Conservation (phyloP, 257 asterid genomes). For the Nicotiana undulata region DNA sequence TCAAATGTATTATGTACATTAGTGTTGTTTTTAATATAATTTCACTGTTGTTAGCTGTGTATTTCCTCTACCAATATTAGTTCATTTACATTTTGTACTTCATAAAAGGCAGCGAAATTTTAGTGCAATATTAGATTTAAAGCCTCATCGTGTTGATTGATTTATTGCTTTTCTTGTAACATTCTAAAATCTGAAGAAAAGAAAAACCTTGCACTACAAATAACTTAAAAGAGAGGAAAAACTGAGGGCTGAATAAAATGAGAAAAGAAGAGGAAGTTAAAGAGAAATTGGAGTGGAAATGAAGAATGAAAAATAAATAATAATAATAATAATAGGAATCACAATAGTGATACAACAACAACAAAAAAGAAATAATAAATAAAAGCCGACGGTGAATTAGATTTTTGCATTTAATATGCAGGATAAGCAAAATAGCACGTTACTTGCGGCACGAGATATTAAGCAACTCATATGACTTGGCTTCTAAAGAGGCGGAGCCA, state of each 20-base stretch:
- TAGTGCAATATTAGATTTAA: background rate
- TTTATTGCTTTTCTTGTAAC: background rate
- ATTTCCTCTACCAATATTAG: background rate
- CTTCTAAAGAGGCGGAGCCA: too few relatives aligned
- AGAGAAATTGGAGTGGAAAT: too few relatives aligned
- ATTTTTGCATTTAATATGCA: background rate
- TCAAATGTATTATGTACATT: conserved; percentile 3
- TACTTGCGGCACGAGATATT: background rate
- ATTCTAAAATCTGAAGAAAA: background rate
- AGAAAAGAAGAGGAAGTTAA: background rate
- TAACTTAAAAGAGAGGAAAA: background rate
- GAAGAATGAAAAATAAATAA: background rate
- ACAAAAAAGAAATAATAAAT: background rate
- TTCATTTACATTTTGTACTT: background rate
- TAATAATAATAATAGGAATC: too few relatives aligned
- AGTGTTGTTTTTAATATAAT: background rate
- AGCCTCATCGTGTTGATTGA: background rate
- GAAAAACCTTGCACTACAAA: too few relatives aligned
- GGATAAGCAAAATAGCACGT: background rate
- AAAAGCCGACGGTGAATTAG: background rate
- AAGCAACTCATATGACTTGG: background rate
- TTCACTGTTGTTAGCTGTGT: background rate
- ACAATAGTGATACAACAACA: background rate
- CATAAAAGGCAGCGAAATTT: too few relatives aligned
- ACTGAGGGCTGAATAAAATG: background rate